Evolutionary conservation across 2,329 filamentous ascomycete genomes (phyloP).

Genomic region (Aspergillus ustus): DNA sequence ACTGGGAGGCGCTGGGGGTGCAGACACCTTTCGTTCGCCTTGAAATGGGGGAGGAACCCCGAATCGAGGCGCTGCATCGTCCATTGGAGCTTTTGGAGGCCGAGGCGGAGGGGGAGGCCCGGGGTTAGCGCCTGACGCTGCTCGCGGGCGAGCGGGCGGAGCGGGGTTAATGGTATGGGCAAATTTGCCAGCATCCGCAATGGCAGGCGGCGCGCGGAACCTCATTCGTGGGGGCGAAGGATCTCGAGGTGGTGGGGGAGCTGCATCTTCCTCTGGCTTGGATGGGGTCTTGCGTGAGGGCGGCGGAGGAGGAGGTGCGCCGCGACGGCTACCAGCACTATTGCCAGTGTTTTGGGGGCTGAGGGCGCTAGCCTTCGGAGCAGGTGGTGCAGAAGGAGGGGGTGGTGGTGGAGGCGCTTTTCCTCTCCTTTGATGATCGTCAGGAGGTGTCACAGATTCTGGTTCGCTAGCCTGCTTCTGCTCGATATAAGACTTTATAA

Average conservation of each 20-base stretch:
- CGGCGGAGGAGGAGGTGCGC: constrained; percentile 65
- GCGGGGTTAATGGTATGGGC: constrained; percentile 60
- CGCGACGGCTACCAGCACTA: constrained; percentile 56
- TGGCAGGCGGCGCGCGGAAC: constrained; percentile 84
- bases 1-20: constrained; percentile 75
- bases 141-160: constrained; percentile 54
- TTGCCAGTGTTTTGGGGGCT: constrained; percentile 67
- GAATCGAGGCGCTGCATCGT: constrained; percentile 68
- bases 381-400: constrained; percentile 57
- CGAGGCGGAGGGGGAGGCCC: constrained; percentile 71
- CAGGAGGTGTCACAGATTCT: constrained; percentile 43
- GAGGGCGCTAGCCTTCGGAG: constrained; percentile 50
- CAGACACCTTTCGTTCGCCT: constrained; percentile 64
- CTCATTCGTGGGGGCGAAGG: constrained; percentile 71
- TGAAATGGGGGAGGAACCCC: constrained; percentile 80
- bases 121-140: constrained; percentile 55
- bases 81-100: constrained; percentile 72
- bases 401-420: constrained; percentile 67
- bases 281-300: constrained; percentile 52
- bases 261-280: constrained; percentile 59
- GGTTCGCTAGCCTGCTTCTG: constrained; percentile 62
- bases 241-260: constrained; percentile 59
- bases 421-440: constrained; percentile 54
- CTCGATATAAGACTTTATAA: constrained; percentile 70
- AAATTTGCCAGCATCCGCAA: constrained; percentile 88